Evolutionary conservation across 768 basidiomycete species (phyloP).

Genomic region (Lactarius sanguifluus): DNA sequence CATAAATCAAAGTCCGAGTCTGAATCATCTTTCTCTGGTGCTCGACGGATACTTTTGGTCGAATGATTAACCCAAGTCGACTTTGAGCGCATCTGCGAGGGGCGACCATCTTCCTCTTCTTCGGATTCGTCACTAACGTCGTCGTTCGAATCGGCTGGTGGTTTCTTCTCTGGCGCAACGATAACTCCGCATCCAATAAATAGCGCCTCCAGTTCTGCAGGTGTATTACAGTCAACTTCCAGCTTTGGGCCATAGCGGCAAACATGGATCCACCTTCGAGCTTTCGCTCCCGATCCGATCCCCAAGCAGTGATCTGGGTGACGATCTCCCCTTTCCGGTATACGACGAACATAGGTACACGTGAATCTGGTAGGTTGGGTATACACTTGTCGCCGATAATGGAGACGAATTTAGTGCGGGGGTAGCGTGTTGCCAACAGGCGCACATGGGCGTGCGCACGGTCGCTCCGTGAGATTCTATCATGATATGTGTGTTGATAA

Average conservation of each 20-base stretch:
- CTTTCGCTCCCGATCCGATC: constrained; percentile 70
- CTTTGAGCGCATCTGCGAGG: constrained; percentile 57
- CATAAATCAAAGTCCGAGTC: constrained; percentile 72
- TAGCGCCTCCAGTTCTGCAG: constrained; percentile 67
- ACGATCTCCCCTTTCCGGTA: constrained; percentile 91
- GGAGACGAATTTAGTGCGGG: constrained; percentile 92
- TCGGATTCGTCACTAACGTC: constrained; percentile 49
- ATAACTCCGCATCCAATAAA: constrained; percentile 65
- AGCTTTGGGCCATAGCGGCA: constrained; percentile 12
- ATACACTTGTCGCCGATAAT: constrained; percentile 96
- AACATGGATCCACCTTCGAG: constrained; percentile 59
- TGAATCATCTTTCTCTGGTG: constrained; percentile 57
- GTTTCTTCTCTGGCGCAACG: constrained; percentile 52
- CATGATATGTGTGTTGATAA: constrained; percentile 4
- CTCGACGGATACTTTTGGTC: constrained; percentile 55
- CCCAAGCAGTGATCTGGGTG: constrained; percentile 84
- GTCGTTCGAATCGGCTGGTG: constrained; percentile 33
- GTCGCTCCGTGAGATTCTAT: constrained; percentile 78
- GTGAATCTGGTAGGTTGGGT: constrained; percentile 88
- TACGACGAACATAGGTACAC: constrained; percentile 88
- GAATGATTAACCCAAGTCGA: constrained; percentile 54
- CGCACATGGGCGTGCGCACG: constrained; percentile 69
- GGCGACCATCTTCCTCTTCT: constrained; percentile 47
- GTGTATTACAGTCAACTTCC: constrained; percentile 3
- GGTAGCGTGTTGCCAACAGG: constrained; percentile 75